Base-by-base conservation (phyloP, 768 basidiomycete species). In the Tylopilus cervinicoccineus region DNA sequence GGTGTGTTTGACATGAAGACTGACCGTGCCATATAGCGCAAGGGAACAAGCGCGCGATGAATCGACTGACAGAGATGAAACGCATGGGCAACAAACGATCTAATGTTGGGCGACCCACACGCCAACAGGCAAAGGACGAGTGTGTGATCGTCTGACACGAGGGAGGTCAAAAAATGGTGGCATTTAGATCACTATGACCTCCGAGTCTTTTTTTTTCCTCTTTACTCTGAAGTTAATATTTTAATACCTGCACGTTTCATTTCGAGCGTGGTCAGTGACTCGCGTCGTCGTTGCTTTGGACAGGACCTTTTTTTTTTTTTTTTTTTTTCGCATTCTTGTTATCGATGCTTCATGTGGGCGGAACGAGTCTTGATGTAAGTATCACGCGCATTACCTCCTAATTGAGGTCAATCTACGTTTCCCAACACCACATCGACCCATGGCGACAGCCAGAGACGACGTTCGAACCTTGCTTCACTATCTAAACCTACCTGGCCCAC, bases 41-140 rank as follows among this genome's bases (percentile, higher is more conserved):
- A 80, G 90, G 91, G n/a, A 95, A 98, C 71, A 94, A 93, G 68
- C 84, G 94, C 31, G 95, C 95, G 6, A 98, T 96, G 93, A 88
- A 81, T 55, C 81, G 95, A 27, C 70, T 98, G 62, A 95, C 94
- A 23, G 94, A 98, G 68, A 86, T 98, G 77, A 96, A 96, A 67
- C 84, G 90, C 27, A 78, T 83, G 72, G 88, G 90, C 11, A 83
- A 82, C 65, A 91, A 87, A 67, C 79, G 86, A 54, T 75, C 76
- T 38, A 84, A 87, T 54, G 77, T 84, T 43, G 82, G 83, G 16
- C 81, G 94, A 52, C 93, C 95, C 29, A 97, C 95, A 17, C 79
- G 95, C 48, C 87, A 94, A 63, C 83, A 98, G 62, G 93, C 95
- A 12, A 86, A 88, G 70, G 89, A 93, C 49, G 95, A 98, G 62